Evolutionary conservation across 257 asterid species (phyloP).

Genomic region (Solanum pinnatisectum): DNA sequence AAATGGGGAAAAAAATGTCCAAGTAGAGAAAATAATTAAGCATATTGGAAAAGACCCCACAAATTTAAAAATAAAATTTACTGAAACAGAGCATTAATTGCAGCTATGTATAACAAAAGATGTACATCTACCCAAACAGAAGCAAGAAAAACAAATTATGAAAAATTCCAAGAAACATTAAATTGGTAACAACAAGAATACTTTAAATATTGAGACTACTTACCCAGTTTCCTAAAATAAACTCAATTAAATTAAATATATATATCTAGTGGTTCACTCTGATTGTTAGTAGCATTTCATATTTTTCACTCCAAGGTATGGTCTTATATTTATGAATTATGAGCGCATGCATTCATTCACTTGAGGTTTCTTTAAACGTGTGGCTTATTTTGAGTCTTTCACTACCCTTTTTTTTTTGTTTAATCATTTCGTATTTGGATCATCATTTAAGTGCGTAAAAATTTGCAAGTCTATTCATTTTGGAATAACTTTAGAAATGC

Average conservation of each 20-base stretch:
- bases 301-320: not conserved
- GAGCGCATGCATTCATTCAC: not conserved
- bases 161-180: constrained; percentile 43
- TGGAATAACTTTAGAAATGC: not conserved
- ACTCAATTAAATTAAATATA: not conserved
- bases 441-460: not conserved
- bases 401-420: constrained; percentile 10
- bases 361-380: constrained; percentile 8
- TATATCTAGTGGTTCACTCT: not conserved
- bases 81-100: constrained; percentile 42
- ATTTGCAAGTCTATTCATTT: not conserved
- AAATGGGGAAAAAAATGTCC: not conserved
- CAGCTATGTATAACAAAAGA: constrained; percentile 25
- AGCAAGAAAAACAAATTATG: constrained; percentile 6
- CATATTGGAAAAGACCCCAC: constrained; percentile 16
- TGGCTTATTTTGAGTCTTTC: constrained; percentile 6
- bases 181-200: not conserved
- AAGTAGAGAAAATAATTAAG: not conserved
- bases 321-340: not conserved
- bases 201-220: constrained; percentile 18
- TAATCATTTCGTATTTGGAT: not conserved
- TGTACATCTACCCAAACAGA: constrained; percentile 31
- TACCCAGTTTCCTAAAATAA: constrained; percentile 19
- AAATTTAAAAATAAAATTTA: constrained; percentile 1
- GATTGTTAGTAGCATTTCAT: not conserved